phyloP scores from a whole-genome alignment of 2,329 filamentous ascomycete genomes.

The Aspergillus sp. region DNA sequence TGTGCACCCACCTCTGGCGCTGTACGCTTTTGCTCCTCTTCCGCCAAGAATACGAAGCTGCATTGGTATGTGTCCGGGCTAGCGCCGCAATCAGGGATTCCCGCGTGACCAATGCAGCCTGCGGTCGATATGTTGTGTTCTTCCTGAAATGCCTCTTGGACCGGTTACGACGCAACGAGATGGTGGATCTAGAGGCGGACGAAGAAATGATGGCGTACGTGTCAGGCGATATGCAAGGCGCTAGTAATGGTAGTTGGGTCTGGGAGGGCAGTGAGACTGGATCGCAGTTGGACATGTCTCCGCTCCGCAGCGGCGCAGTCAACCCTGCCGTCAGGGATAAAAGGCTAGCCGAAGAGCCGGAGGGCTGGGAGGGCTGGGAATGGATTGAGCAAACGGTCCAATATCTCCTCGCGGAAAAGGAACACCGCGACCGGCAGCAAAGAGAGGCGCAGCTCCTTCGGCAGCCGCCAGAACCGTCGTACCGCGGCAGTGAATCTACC shows the following conservation, averaged over 20 bases:
- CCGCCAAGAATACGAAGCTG: constrained; percentile 72
- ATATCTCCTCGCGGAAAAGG: constrained; percentile 57
- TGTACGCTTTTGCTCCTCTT: constrained; percentile 81
- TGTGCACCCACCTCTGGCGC: constrained; percentile 85
- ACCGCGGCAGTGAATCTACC: constrained; percentile 30
- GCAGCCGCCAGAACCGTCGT: constrained; percentile 25
- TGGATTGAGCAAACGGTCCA: constrained; percentile 68
- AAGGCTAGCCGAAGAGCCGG: constrained; percentile 59
- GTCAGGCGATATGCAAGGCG: constrained; percentile 83
- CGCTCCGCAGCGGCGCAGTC: constrained; percentile 22
- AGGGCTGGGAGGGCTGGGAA: constrained; percentile 82
- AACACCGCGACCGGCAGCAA: constrained; percentile 30
- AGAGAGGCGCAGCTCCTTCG: constrained; percentile 40
- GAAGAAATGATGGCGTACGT: constrained; percentile 89
- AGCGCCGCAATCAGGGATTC: constrained; percentile 72
- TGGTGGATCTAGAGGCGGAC: constrained; percentile 62
- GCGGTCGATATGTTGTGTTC: constrained; percentile 80
- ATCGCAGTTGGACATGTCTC: constrained; percentile 37
- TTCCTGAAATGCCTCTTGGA: constrained; percentile 72
- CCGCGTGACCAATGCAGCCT: constrained; percentile 74
- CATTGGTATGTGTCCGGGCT: constrained; percentile 73
- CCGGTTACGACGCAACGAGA: constrained; percentile 52
- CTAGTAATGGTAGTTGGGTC: constrained; percentile 78
- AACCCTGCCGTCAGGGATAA: constrained; percentile 24
- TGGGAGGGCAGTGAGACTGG: constrained; percentile 69